These are phyloP conservation scores for Penicillium sp. DNA, from an alignment of 2,329 filamentous ascomycete species.

Conservation along the genomic window DNA sequence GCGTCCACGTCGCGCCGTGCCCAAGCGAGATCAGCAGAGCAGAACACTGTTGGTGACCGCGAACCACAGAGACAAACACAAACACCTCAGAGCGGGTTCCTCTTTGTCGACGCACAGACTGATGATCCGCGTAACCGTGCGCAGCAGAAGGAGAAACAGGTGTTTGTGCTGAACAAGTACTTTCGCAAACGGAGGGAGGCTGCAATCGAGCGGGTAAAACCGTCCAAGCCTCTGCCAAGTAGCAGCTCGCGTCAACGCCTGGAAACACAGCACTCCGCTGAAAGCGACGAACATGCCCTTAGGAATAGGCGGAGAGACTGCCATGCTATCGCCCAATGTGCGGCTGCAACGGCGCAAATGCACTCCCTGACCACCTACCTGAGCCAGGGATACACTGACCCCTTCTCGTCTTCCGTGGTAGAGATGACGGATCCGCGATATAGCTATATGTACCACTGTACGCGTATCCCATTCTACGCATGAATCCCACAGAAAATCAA, in stretches of 20 bases:
- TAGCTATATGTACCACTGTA: constrained; percentile 11
- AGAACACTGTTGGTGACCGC: too few species aligned
- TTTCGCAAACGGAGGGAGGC: neutral
- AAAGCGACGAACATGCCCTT: neutral
- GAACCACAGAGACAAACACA: too few species aligned
- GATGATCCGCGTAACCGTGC: neutral
- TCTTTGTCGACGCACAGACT: neutral
- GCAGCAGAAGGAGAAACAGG: neutral
- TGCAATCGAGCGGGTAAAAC: neutral
- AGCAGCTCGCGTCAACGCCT: neutral
- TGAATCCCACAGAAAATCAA: neutral
- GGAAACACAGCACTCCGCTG: neutral
- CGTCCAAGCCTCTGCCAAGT: neutral
- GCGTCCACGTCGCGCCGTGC: too few species aligned
- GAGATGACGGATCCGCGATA: neutral
- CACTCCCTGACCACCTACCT: constrained; percentile 2
- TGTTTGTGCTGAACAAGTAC: neutral
- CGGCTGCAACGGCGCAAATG: neutral
- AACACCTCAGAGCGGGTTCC: neutral
- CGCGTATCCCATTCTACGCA: neutral
- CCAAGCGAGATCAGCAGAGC: too few species aligned
- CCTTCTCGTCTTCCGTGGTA: neutral
- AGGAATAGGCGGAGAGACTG: neutral
- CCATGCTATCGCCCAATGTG: neutral
- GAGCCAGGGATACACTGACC: constrained; percentile 6